phyloP scores from a whole-genome alignment of 176 grass and related monocot genomes.

The Avena atlantica region DNA sequence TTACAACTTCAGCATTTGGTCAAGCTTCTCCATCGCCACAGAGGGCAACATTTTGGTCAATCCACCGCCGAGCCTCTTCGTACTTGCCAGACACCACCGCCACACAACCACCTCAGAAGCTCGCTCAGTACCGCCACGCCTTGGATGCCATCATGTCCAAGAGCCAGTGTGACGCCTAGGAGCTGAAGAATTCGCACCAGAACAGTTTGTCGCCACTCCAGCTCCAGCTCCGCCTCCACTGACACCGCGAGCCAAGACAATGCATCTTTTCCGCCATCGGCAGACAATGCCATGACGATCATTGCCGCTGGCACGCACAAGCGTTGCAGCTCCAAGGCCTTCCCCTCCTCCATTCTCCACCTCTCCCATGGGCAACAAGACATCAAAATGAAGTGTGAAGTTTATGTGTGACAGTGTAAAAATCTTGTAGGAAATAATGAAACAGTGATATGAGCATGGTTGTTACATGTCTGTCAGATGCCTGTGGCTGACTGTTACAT shows the following conservation, averaged over 20 bases:
- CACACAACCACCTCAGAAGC: conserved; percentile 23
- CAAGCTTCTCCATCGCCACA: conserved; percentile 31
- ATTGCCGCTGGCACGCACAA: background rate
- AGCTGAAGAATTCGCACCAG: conserved; percentile 76
- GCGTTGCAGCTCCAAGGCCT: background rate
- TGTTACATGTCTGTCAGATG: conserved; percentile 24
- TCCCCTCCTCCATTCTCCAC: background rate
- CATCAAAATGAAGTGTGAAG: background rate
- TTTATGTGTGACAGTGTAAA: background rate
- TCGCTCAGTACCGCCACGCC: background rate
- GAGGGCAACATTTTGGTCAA: background rate
- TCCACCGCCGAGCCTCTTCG: background rate
- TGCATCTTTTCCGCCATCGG: too few relatives aligned
- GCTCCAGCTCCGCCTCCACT: conserved; percentile 15
- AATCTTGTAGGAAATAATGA: conserved; percentile 8
- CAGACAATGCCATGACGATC: background rate
- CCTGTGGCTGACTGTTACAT: conserved; percentile 27
- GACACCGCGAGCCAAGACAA: too few relatives aligned
- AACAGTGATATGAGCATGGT: background rate
- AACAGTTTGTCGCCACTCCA: too few relatives aligned
- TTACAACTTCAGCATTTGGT: conserved; percentile 55
- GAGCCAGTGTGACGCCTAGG: conserved; percentile 35
- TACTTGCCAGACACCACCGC: background rate
- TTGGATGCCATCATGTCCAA: background rate
- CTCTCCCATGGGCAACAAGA: conserved; percentile 11